phyloP scores from a whole-genome alignment of 73 alveolate genomes.

The Symbiodinium natans region DNA sequence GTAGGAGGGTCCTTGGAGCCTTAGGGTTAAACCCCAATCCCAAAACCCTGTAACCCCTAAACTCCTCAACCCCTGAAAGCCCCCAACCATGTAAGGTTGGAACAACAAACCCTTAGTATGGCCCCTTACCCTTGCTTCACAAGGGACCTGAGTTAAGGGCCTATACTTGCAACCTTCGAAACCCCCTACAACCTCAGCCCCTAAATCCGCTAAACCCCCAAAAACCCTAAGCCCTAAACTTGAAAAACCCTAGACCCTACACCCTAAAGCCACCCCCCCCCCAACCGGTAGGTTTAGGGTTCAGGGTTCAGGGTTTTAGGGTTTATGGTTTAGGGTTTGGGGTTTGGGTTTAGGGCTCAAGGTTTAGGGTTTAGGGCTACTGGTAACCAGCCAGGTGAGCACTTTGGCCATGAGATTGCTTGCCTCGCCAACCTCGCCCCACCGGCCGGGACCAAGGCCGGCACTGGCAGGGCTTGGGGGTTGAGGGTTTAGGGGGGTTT shows the following conservation, averaged over 20 bases:
- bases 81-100: background rate
- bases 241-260: background rate
- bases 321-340: background rate
- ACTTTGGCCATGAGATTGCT: conserved; percentile 38
- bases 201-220: too few relatives aligned
- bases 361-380: background rate
- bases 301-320: background rate
- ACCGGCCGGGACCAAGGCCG: conserved; percentile 25
- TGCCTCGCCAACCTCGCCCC: conserved; percentile 84
- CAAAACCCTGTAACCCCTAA: background rate
- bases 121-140: too few relatives aligned
- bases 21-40: background rate
- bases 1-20: too few relatives aligned
- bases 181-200: too few relatives aligned
- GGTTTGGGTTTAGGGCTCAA: background rate
- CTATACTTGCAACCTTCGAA: too few relatives aligned
- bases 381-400: conserved; percentile 32
- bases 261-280: too few relatives aligned
- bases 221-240: too few relatives aligned
- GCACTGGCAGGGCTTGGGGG: background rate
- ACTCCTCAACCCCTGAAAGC: background rate
- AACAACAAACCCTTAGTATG: background rate
- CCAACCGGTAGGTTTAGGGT: background rate
- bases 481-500: background rate
- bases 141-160: too few relatives aligned